Conservation (phyloP, 78 protist genomes). For the Salpingoeca rosetta region DNA sequence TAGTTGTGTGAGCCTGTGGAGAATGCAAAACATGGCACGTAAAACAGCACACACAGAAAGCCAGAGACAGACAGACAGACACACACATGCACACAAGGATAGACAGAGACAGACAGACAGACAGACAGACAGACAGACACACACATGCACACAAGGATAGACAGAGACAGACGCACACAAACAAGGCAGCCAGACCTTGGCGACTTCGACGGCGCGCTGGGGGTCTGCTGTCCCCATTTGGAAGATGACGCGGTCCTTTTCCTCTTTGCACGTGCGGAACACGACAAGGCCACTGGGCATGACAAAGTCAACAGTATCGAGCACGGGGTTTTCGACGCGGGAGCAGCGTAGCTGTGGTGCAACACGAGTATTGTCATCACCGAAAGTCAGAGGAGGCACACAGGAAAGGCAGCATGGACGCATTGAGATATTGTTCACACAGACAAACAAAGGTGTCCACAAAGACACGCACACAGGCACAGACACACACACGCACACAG, state of each 20-base stretch:
- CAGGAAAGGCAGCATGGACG: no score
- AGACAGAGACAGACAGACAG: no score
- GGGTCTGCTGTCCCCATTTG: conserved; percentile 31
- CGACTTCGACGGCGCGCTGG: conserved; percentile 17
- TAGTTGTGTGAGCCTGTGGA: not conserved
- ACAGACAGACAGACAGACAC: no score
- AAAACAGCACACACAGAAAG: no score
- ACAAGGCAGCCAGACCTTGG: not conserved
- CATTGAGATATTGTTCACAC: no score
- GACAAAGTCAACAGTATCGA: conserved; percentile 10
- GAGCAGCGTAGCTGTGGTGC: not conserved
- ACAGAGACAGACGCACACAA: no score
- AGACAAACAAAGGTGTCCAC: no score
- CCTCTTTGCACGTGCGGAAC: conserved; percentile 17
- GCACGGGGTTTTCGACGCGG: conserved; percentile 12
- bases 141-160: no score
- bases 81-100: no score
- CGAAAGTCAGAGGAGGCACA: not conserved
- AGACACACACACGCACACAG: not conserved
- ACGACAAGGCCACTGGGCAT: not conserved
- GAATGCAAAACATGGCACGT: not conserved
- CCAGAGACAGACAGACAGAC: no score
- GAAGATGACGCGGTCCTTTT: not conserved
- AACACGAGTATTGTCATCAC: no score
- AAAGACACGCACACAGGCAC: no score